Evolutionary conservation across 2,329 filamentous ascomycete genomes (phyloP), one percentile per base, ranked within the genome.

Genomic region (Diaporthe aspalathi): DNA sequence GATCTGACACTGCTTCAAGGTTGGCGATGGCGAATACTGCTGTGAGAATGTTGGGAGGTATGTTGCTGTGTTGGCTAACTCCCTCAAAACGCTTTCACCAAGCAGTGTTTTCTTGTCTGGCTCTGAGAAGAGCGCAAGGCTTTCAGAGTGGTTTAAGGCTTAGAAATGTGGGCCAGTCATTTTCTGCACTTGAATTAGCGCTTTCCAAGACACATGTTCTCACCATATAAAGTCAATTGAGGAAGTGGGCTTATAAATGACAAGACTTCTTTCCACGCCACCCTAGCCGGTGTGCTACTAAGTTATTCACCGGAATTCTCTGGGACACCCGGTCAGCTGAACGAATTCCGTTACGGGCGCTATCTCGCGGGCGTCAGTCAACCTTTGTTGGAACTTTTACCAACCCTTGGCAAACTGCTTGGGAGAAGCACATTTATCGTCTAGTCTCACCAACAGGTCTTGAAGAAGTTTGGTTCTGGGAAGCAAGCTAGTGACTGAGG

Each of bases 1-100:
- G 88, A 90, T 70, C 69, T 89, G 72, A 83, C 83, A 75, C 53
- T 84, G 17, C 77, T 90, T 22, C 80, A 83, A 43, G 87, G 88
- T 1, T 90, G 88, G 88, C 81, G 88, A 70, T 90, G 88, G 88
- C 80, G 87, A 63, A 81, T 90, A 24, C 72, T 90, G 73, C 74
- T 85, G 35, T 89, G 67, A 57, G 17, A 43, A 40, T 14, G 4
- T n/a, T 43, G 47, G 22, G 8, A 32, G 16, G 2, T 2, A 43
- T 40, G 16, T n/a, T 3, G 6, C 17, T 24, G 50, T 20, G 29
- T 22, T 16, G 6, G 17, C 24, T 4, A 38, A 38, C 35, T 7
- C 35, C 35, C 12, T 38, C 9, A 7, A 12, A 20, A 2, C 2
- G 5, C 43, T 29, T 27, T 22, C 24, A 27, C 45, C 12, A 5